phyloP scores from a whole-genome alignment of 495 filamentous ascomycete genomes.

The Bryoglossum gracile region DNA sequence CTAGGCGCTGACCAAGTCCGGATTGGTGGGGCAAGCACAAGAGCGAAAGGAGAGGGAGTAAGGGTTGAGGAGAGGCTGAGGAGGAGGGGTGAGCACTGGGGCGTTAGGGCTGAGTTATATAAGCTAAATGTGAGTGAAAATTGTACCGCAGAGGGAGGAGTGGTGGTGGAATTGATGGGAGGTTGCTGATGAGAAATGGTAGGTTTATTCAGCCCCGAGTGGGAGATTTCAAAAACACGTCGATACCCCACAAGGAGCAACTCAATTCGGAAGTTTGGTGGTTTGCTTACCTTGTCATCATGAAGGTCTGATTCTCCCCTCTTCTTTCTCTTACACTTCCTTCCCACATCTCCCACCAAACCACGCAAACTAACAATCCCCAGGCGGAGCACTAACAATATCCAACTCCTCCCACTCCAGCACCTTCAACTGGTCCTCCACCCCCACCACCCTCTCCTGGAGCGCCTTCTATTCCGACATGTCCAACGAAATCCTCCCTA shows the following conservation, averaged over 20 bases:
- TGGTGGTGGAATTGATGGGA: too few relatives aligned
- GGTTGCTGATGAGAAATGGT: neutral
- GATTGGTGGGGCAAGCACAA: too few relatives aligned
- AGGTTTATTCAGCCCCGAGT: constrained; percentile 45
- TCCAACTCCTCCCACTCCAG: constrained; percentile 29
- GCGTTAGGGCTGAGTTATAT: constrained; percentile 43
- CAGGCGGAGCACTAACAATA: constrained; percentile 30
- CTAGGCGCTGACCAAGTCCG: too few relatives aligned
- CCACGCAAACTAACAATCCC: constrained; percentile 16
- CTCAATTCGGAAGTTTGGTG: constrained; percentile 50
- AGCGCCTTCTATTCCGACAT: constrained; percentile 57
- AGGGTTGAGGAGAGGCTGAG: neutral
- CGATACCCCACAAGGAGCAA: constrained; percentile 42
- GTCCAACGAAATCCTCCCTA: constrained; percentile 51
- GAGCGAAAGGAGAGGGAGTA: too few relatives aligned
- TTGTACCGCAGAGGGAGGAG: too few relatives aligned
- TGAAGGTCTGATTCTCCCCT: too few relatives aligned
- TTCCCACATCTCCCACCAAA: neutral
- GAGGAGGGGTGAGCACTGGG: constrained; percentile 3
- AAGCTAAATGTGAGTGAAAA: constrained; percentile 49
- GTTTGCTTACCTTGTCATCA: constrained; percentile 43
- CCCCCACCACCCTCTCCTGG: constrained; percentile 38
- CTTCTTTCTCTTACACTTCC: too few relatives aligned
- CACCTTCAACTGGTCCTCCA: constrained; percentile 38
- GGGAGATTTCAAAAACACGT: constrained; percentile 48